Evolutionary conservation across 257 asterid genomes (phyloP).

Genomic region (Capsicum baccatum): DNA sequence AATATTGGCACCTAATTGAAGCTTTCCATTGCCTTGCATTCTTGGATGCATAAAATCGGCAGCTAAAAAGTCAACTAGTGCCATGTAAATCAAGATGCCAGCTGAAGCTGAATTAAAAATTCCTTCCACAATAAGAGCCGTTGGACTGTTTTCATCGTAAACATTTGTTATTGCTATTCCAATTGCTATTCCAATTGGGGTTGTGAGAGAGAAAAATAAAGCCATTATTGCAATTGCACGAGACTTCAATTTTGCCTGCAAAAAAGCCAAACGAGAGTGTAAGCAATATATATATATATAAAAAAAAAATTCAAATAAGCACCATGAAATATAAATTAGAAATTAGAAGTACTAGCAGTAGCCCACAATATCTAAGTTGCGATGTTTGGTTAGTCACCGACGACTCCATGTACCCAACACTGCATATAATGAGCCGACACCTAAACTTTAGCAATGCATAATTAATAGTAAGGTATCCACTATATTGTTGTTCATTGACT

Average conservation of each 20-base stretch:
- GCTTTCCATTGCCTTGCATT: slow-evolving; percentile 31
- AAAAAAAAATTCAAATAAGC: not conserved
- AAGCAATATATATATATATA: too few species aligned
- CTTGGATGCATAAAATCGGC: slow-evolving; percentile 35
- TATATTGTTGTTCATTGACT: not conserved
- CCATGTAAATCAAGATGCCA: slow-evolving; percentile 35
- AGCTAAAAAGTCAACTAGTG: slow-evolving; percentile 27
- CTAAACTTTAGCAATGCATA: not conserved
- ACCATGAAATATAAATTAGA: not conserved
- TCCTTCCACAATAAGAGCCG: slow-evolving; percentile 31
- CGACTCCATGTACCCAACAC: too few species aligned
- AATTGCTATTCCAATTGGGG: slow-evolving; percentile 27
- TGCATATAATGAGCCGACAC: too few species aligned
- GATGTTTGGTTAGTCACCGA: too few species aligned
- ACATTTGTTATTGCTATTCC: slow-evolving; percentile 25
- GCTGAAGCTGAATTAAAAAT: slow-evolving; percentile 31
- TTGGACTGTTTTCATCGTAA: slow-evolving; percentile 33
- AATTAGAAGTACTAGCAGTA: not conserved
- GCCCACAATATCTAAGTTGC: too few species aligned
- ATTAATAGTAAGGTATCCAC: not conserved
- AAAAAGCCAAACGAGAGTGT: not conserved
- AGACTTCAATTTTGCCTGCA: slow-evolving; percentile 22
- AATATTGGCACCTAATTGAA: slow-evolving; percentile 34
- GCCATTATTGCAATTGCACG: slow-evolving; percentile 10
- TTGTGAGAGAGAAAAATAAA: slow-evolving; percentile 32